Evolutionary conservation across 2,329 filamentous ascomycete genomes (phyloP).

Genomic region (Cercospora zeae-maydis): DNA sequence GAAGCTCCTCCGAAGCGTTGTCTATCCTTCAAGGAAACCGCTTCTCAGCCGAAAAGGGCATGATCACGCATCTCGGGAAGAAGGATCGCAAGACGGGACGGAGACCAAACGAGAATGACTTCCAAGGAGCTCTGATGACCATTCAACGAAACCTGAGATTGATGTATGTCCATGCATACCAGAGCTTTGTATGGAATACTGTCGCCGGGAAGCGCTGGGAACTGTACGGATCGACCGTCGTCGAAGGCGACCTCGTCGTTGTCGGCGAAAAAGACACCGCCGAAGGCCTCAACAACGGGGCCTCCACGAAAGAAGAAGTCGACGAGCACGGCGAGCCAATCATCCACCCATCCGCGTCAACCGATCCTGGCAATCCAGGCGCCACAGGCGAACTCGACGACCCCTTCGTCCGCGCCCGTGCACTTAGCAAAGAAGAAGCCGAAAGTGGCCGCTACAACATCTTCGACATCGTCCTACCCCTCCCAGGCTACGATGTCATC

Average conservation of each 20-base stretch:
- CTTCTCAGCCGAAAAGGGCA: slow-evolving; percentile 72
- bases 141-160: slow-evolving; percentile 79
- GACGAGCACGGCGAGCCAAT: slow-evolving; percentile 65
- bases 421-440: slow-evolving; percentile 73
- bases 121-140: slow-evolving; percentile 71
- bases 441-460: slow-evolving; percentile 72
- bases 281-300: slow-evolving; percentile 39
- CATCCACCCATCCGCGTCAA: slow-evolving; percentile 51
- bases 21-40: slow-evolving; percentile 66
- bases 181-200: slow-evolving; percentile 91
- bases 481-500: slow-evolving; percentile 84
- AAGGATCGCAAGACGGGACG: slow-evolving; percentile 45
- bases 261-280: slow-evolving; percentile 53
- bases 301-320: slow-evolving; percentile 41
- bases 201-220: slow-evolving; percentile 78
- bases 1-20: slow-evolving; percentile 51
- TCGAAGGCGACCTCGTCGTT: slow-evolving; percentile 82
- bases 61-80: slow-evolving; percentile 70
- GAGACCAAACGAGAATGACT: slow-evolving; percentile 60
- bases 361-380: slow-evolving; percentile 9
- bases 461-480: slow-evolving; percentile 84
- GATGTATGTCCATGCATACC: slow-evolving; percentile 97
- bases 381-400: slow-evolving; percentile 52
- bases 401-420: slow-evolving; percentile 65
- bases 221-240: slow-evolving; percentile 66